Evolutionary conservation across 495 filamentous ascomycete species (phyloP).

Genomic region (Cairneyella variabilis): DNA sequence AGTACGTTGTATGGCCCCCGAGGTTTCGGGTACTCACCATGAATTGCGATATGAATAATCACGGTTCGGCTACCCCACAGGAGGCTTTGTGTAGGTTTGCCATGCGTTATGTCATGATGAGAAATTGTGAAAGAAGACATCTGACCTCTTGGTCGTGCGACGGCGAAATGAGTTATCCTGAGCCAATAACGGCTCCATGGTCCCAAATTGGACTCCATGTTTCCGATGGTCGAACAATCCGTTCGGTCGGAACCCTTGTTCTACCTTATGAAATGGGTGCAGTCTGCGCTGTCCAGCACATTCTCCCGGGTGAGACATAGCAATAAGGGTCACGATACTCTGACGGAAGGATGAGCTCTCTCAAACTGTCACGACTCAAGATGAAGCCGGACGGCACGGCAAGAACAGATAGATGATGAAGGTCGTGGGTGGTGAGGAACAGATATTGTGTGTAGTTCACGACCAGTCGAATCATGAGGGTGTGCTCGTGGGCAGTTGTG

Average conservation of each 20-base stretch:
- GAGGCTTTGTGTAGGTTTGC: neutral
- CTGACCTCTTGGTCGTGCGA: neutral
- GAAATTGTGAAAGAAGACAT: neutral
- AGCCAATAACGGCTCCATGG: neutral
- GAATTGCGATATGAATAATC: neutral
- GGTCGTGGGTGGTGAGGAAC: too few relatives aligned
- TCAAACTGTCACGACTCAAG: neutral
- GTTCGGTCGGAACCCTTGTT: neutral
- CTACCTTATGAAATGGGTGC: neutral
- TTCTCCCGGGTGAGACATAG: constrained; percentile 16
- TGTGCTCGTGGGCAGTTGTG: too few relatives aligned
- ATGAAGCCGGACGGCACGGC: neutral
- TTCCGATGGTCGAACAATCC: neutral
- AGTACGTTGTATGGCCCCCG: neutral
- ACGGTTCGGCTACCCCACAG: neutral
- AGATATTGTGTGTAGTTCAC: too few relatives aligned
- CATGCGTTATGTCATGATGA: neutral
- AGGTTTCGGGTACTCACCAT: neutral
- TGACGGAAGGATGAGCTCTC: neutral
- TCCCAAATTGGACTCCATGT: constrained; percentile 8
- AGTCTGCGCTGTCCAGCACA: neutral
- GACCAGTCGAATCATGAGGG: too few relatives aligned
- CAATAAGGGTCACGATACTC: neutral
- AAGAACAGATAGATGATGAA: too few relatives aligned
- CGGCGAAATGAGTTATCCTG: too few relatives aligned